Conservation (phyloP, 2,329 filamentous ascomycete genomes). For the Clonostachys rhizophaga region DNA sequence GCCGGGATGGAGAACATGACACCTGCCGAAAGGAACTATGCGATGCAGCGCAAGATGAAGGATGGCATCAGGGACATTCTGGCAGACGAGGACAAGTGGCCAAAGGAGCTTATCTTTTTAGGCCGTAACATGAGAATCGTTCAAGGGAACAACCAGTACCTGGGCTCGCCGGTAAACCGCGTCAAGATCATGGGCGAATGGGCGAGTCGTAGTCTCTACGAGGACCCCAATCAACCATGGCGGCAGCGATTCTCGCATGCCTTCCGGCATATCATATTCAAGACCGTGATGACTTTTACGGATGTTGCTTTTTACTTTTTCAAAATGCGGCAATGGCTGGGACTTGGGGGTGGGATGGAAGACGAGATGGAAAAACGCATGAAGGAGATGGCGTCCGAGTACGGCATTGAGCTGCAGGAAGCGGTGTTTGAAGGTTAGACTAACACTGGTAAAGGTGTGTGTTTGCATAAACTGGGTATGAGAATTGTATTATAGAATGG, state of each 20-base stretch:
- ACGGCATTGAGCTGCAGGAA: constrained; percentile 87
- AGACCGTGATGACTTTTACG: constrained; percentile 66
- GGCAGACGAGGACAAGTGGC: constrained; percentile 82
- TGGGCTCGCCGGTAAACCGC: constrained; percentile 84
- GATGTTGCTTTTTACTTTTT: constrained; percentile 83
- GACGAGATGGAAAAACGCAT: constrained; percentile 88
- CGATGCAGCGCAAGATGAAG: constrained; percentile 84
- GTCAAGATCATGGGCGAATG: constrained; percentile 92
- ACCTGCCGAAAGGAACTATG: constrained; percentile 72
- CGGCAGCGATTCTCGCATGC: constrained; percentile 63
- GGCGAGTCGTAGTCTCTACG: constrained; percentile 79
- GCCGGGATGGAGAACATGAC: constrained; percentile 54
- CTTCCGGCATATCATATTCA: constrained; percentile 78
- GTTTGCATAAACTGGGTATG: too few species aligned
- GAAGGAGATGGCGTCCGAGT: constrained; percentile 82
- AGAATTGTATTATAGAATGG: too few species aligned
- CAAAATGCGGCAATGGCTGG: constrained; percentile 72
- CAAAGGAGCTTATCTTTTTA: constrained; percentile 87
- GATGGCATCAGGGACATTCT: constrained; percentile 65
- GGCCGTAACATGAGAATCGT: constrained; percentile 90
- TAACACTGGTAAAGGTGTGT: neutral
- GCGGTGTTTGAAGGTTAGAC: constrained; percentile 76
- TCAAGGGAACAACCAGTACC: constrained; percentile 87
- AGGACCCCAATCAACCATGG: constrained; percentile 62
- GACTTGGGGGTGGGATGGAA: constrained; percentile 81